These are phyloP conservation scores for Cyamopsis tetragonoloba DNA, from an alignment of 306 rosid species.

Conservation along the genomic window DNA sequence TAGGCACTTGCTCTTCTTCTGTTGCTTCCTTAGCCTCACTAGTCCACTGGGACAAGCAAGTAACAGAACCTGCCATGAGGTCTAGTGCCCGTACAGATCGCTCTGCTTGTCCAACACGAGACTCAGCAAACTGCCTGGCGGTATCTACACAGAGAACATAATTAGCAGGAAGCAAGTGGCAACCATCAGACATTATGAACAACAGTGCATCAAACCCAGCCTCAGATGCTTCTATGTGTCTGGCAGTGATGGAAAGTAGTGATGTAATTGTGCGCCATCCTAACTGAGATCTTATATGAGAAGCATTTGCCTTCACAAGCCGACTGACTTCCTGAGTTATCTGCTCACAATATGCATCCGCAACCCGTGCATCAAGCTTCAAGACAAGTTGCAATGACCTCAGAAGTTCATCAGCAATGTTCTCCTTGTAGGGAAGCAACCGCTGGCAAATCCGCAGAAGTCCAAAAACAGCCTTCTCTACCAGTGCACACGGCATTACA, in stretches of 20 bases:
- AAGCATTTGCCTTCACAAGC: constrained; percentile 92
- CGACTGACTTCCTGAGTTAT: constrained; percentile 96
- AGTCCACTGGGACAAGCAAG: constrained; percentile 75
- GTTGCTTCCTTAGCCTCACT: constrained; percentile 61
- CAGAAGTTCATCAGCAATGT: constrained; percentile 91
- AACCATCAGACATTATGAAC: constrained; percentile 84
- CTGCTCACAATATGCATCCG: constrained; percentile 96
- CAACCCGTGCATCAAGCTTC: constrained; percentile 98
- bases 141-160: constrained; percentile 75
- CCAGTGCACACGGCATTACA: constrained; percentile 89
- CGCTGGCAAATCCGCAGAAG: constrained; percentile 93
- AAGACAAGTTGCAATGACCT: constrained; percentile 89
- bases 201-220: constrained; percentile 86
- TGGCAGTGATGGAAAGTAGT: constrained; percentile 75
- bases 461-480: constrained; percentile 98
- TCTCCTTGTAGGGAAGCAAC: constrained; percentile 95
- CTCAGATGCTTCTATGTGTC: constrained; percentile 93
- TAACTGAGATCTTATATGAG: constrained; percentile 85
- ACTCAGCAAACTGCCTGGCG: constrained; percentile 93
- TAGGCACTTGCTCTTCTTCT: constrained; percentile 65
- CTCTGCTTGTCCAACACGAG: constrained; percentile 91
- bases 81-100: constrained; percentile 83
- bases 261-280: constrained; percentile 97
- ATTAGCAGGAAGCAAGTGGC: constrained; percentile 85
- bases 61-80: constrained; percentile 82